Conservation (phyloP, 768 basidiomycete genomes). For the Phaeolepiota aurea region DNA sequence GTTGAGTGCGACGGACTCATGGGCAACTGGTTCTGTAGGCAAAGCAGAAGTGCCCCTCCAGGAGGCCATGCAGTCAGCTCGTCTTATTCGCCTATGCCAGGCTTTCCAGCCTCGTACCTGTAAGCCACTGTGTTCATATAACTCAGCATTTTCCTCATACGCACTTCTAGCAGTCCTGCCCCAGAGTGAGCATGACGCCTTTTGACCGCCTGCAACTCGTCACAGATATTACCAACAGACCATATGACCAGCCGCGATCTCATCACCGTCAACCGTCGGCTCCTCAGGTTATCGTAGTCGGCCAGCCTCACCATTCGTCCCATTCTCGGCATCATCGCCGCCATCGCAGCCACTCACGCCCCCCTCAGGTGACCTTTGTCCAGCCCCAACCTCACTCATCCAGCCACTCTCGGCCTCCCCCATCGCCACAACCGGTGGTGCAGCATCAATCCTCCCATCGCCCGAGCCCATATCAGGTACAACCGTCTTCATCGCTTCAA, state of each 20-base stretch:
- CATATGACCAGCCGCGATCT: conserved; percentile 5
- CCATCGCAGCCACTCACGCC: background rate
- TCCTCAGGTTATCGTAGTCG: conserved; percentile 14
- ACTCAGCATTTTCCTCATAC: background rate
- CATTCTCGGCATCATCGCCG: conserved; percentile 14
- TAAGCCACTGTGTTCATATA: background rate
- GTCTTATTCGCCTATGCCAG: conserved; percentile 6
- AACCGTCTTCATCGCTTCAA: background rate
- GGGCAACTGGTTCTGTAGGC: background rate
- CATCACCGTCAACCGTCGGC: conserved; percentile 2
- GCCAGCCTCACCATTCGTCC: conserved; percentile 14
- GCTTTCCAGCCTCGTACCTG: conserved; percentile 4
- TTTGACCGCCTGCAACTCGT: background rate
- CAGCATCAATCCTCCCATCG: conserved; percentile 8
- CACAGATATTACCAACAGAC: conserved; percentile 2
- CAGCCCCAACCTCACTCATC: conserved; percentile 11
- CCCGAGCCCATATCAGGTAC: background rate
- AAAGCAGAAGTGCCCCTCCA: background rate
- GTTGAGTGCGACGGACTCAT: background rate
- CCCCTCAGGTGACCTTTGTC: background rate
- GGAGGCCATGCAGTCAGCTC: conserved; percentile 1
- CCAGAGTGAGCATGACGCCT: background rate
- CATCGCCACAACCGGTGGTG: conserved; percentile 8
- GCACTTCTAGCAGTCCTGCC: background rate
- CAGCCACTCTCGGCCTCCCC: conserved; percentile 4